phyloP scores from a whole-genome alignment of 2,329 filamentous ascomycete genomes.

The Paecilomyces formosus region DNA sequence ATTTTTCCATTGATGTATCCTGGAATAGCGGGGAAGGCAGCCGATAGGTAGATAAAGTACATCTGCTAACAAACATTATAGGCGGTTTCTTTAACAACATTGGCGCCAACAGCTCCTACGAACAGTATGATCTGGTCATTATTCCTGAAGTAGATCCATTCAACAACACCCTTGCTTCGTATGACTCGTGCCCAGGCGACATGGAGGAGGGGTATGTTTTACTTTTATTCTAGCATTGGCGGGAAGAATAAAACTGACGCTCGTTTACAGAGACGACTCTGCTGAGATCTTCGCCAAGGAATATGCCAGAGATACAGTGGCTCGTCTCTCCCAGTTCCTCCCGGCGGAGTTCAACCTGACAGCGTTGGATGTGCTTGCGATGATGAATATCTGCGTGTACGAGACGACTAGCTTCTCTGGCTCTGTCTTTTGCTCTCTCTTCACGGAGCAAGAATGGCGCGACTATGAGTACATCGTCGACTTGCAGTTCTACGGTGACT shows the following conservation, averaged over 20 bases:
- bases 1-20: conserved; percentile 16
- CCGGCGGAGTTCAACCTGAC: conserved; percentile 44
- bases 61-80: conserved; percentile 18
- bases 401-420: conserved; percentile 44
- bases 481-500: conserved; percentile 43
- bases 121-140: conserved; percentile 37
- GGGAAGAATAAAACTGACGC: conserved; percentile 19
- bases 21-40: not conserved
- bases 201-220: conserved; percentile 19
- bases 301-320: conserved; percentile 40
- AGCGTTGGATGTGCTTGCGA: conserved; percentile 43
- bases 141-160: conserved; percentile 44
- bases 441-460: conserved; percentile 49
- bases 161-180: conserved; percentile 48
- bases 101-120: conserved; percentile 19
- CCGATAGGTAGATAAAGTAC: not conserved
- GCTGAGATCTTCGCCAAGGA: conserved; percentile 36
- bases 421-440: conserved; percentile 47
- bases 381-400: conserved; percentile 49
- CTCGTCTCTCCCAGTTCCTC: conserved; percentile 40
- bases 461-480: conserved; percentile 49
- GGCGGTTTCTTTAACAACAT: conserved; percentile 23
- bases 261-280: conserved; percentile 11
- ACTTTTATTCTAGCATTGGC: not conserved
- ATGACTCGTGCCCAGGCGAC: conserved; percentile 43